A percentile compares a stretch with the other conserved stretches of the same genome.
Conservation (phyloP, 169 alveolate species). For the Plasmodium fragile region DNA sequence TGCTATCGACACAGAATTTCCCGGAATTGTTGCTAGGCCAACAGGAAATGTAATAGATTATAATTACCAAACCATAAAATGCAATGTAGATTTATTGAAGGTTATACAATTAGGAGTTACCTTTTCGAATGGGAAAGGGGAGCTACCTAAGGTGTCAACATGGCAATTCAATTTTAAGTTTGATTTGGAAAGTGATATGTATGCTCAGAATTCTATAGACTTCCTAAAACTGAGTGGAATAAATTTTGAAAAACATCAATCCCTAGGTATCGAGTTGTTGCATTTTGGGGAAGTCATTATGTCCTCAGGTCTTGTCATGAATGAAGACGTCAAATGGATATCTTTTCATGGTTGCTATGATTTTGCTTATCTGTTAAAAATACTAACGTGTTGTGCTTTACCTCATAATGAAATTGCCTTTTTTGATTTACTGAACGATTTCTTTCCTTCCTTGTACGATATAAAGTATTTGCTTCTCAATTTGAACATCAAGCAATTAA, state of each 20-base stretch:
- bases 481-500: slow-evolving; percentile 86
- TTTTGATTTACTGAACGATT: slow-evolving; percentile 90
- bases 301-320: slow-evolving; percentile 95
- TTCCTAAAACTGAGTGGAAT: slow-evolving; percentile 96
- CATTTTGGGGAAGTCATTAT: slow-evolving; percentile 97
- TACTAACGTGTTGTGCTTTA: slow-evolving; percentile 91
- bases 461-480: slow-evolving; percentile 94
- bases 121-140: slow-evolving; percentile 95
- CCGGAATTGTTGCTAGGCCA: slow-evolving; percentile 95
- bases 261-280: slow-evolving; percentile 93
- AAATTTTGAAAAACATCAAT: slow-evolving; percentile 94
- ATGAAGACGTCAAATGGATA: slow-evolving; percentile 97
- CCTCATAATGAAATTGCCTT: slow-evolving; percentile 96
- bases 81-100: slow-evolving; percentile 96
- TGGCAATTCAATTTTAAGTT: slow-evolving; percentile 98
- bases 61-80: slow-evolving; percentile 95
- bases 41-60: slow-evolving; percentile 92
- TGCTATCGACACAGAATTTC: slow-evolving; percentile 94
- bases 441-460: slow-evolving; percentile 97
- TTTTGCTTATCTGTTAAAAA: slow-evolving; percentile 96
- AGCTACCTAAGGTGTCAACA: slow-evolving; percentile 90
- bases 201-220: slow-evolving; percentile 94
- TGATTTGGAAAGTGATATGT: slow-evolving; percentile 92
- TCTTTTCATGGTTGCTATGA: slow-evolving; percentile 99
- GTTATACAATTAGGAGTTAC: slow-evolving; percentile 97